Evolutionary conservation across 2,329 filamentous ascomycete genomes (phyloP), one percentile per base, ranked within the genome.

Genomic region (Aspergillus chevalieri): DNA sequence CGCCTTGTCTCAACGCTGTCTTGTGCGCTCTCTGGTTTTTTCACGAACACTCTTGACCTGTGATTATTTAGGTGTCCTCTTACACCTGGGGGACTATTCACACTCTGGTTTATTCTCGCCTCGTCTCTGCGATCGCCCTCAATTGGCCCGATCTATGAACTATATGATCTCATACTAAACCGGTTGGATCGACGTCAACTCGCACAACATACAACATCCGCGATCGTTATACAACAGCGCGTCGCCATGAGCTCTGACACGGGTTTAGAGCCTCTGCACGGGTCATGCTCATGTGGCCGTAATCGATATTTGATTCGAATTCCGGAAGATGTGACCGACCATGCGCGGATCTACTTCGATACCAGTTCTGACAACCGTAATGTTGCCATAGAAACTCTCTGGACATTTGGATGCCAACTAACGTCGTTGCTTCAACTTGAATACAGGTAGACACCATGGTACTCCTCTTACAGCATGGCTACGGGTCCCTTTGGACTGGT

Each of bases 231-330:
- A 44, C 43, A 44, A 38, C 28, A 46, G n/a, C 34, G 9, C 30
- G 30, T 41, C 38, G 38, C 8, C 12, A 41, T 41, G 38, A 41
- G 38, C 17, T 19, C 38, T 12, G 17, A 8, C 10, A 21, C 34
- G 34, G 14, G 65, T 47, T 55, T 64, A 38, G 65, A 79, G 52
- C 78, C 78, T 36, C 78, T 95, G 50, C 82, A 80, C 56, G 90
- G 90, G 61, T 81, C 84, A 56, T 95, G 91, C 74, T 84, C 86
- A 47, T 96, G 91, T 68, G 89, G 90, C 50, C 83, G 91, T 53
- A 95, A 93, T 64, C 79, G 84, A 64, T 95, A 95, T 71, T 77
- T 83, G 50, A 82, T 95, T 57, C 72, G 81, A 43, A 77, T 92
- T 21, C 89, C 89, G 1, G 67, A 75, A 17, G 70, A 77, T 58